A percentile compares a stretch with the other conserved stretches of the same genome.
These are phyloP conservation scores for Trifolium subterraneum DNA, from an alignment of 306 rosid species.

Conservation along the genomic window DNA sequence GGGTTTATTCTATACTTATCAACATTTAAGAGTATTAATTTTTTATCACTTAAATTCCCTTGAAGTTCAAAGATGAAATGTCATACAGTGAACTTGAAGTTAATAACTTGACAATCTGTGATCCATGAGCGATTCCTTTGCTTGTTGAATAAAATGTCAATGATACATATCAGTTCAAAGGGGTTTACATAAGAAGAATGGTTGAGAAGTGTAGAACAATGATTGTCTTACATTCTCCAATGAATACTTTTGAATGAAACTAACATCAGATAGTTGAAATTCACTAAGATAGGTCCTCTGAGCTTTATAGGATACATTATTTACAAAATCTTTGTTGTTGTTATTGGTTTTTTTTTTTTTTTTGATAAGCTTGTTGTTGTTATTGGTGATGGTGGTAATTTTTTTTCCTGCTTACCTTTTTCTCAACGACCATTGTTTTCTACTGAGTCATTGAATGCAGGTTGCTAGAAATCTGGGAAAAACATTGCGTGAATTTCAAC, in stretches of 20 bases:
- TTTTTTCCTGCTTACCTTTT: conserved; percentile 3
- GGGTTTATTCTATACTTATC: too few species aligned
- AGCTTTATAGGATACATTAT: conserved; percentile 22
- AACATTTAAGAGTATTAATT: too few species aligned
- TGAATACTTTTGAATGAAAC: conserved; percentile 26
- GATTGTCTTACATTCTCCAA: conserved; percentile 12
- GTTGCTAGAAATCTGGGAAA: conserved; percentile 96
- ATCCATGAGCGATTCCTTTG: neutral
- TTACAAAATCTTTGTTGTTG: conserved; percentile 18
- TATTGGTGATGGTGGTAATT: neutral
- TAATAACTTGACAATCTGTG: neutral
- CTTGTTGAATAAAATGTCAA: conserved; percentile 24
- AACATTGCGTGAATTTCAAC: conserved; percentile 94
- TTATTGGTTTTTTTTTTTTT: too few species aligned
- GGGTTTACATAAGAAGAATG: conserved; percentile 6
- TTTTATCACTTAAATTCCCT: too few species aligned
- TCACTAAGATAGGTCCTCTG: conserved; percentile 18
- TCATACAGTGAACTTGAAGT: neutral
- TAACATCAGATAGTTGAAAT: conserved; percentile 8
- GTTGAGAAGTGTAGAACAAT: neutral
- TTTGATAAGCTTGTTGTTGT: too few species aligned
- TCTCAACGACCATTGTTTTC: neutral
- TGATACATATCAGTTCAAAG: conserved; percentile 14
- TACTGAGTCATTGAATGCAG: conserved; percentile 54
- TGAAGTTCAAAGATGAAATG: too few species aligned